phyloP scores from a whole-genome alignment of 768 basidiomycete species.

The Stropharia rugosoannulata region DNA sequence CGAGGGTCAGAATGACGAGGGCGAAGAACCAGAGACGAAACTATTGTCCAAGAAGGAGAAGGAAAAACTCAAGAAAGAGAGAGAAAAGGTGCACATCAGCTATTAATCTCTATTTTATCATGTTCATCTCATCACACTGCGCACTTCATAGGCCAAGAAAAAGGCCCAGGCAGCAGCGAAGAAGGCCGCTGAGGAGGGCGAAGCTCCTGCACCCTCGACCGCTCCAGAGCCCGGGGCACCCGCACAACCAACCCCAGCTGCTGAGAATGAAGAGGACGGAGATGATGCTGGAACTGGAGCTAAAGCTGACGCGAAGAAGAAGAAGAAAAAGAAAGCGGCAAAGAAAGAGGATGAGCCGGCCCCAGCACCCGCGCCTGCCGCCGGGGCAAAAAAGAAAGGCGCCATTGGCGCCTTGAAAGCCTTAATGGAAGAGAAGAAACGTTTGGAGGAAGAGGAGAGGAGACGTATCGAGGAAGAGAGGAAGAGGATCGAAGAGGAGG shows the following conservation, averaged over 20 bases:
- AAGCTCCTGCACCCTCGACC: conserved; percentile 23
- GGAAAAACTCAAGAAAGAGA: conserved; percentile 95
- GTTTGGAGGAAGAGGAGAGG: conserved; percentile 81
- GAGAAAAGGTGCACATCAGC: conserved; percentile 74
- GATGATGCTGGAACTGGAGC: conserved; percentile 52
- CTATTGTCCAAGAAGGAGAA: conserved; percentile 94
- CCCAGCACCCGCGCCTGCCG: conserved; percentile 38
- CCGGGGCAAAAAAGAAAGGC: conserved; percentile 67
- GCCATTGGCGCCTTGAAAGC: conserved; percentile 85
- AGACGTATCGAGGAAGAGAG: conserved; percentile 75
- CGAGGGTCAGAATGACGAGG: conserved; percentile 49
- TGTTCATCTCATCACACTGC: conserved; percentile 6
- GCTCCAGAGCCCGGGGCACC: conserved; percentile 27
- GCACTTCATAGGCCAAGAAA: conserved; percentile 74
- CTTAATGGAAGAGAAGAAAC: conserved; percentile 90
- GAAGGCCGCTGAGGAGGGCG: conserved; percentile 43
- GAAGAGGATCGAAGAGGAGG: conserved; percentile 86
- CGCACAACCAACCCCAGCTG: conserved; percentile 35
- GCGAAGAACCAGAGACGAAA: conserved; percentile 57
- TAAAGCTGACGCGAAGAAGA: conserved; percentile 67
- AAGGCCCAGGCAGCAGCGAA: conserved; percentile 92
- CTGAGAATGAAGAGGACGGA: conserved; percentile 67
- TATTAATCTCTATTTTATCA: conserved; percentile 3
- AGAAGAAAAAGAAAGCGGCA: conserved; percentile 86
- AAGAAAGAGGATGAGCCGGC: conserved; percentile 57